Evolutionary conservation across 169 alveolate species (phyloP), one percentile per base, ranked within the genome.

Genomic region (Eimeria necatrix): DNA sequence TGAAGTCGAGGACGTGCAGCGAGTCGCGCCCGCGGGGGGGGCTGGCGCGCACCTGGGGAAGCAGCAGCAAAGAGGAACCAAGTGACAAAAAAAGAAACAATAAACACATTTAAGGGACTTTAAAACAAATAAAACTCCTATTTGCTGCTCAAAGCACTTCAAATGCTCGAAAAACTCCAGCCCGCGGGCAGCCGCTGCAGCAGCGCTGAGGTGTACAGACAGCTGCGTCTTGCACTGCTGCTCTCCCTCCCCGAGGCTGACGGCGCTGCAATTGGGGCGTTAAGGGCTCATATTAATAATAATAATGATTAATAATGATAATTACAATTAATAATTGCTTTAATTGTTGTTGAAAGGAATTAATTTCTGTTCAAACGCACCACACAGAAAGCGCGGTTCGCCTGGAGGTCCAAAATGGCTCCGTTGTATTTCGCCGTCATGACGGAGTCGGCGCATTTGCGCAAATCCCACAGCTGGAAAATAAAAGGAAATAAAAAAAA

Each of bases 341-440:
- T 32, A 32, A 32, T 32, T 32, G 2, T 32, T 32, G 41, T 32
- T 2, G 41, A 32, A 32, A 32, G 41, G 0, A 32, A 32, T 32
- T 32, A 32, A 46, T 78, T 59, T 3, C 48, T 0, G 48, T 6
- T 1, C 60, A 24, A n/a, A 32, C 95, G 61, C 51, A 92, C 95
- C 46, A 92, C 60, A 32, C 93, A 78, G 53, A 80, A 92, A 48
- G 95, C 95, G 22, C 92, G 87, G 24, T 78, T 92, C 24, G 95
- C 95, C 51, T 92, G 95, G 49, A 92, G 74, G 61, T 92, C 95
- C 59, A 71, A 52, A 49, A 92, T 80, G 52, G 93, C 92, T 20
- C 95, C 95, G 49, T 92, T 86, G 64, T 92, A 92, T 93, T 92
- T 88, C 24, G 89, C 93, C 61, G 95, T 92, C 61, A 86, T 49